Evolutionary conservation across 805 yeast genomes (phyloP), one percentile per base, ranked within the genome.

Genomic region (Candida maris): DNA sequence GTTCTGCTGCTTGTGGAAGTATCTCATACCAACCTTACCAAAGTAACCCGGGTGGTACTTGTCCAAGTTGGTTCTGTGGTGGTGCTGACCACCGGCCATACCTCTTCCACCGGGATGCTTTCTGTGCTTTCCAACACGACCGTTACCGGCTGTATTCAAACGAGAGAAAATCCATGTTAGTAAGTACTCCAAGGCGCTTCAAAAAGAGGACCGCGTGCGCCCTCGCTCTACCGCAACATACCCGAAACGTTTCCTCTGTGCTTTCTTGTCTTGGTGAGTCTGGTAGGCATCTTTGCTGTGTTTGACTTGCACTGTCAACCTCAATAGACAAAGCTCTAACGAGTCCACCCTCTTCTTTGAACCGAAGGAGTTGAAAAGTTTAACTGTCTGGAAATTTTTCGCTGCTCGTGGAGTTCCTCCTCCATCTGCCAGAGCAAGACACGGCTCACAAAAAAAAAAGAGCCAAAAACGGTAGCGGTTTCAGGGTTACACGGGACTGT

Each of bases 51-150:
- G 98, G 75, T 93, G 99, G 96, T 85, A 93, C 77, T 91, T 93
- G 75, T 93, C 99, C 79, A 93, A 75, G 81, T 93, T 93, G 73
- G 93, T 89, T 82, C 99, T 87, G 96, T 93, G 98, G 77, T 93
- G 99, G 76, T 91, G 97, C 77, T 79, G 91, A 87, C 99, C 99
- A 91, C 99, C 99, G 71, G 99, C 99, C 89, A 77, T 91, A 93
- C 99, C 99, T 78, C 97, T 89, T 79, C 98, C 98, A 93, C 98
- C 98, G 58, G 98, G 97, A 66, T 85, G 93, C 95, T 93, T 93
- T 88, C 98, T 89, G 94, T 93, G 98, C 85, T 93, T 93, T 77
- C 99, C 99, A 75, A 93, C 77, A 82, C 99, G 94, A 85, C 98
- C 98, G 74, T 91, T 82, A 86, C 98, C 98, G 94, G 97, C 97